These are phyloP conservation scores for Inga leiocalycina DNA, from an alignment of 306 rosid genomes.

Conservation along the genomic window DNA sequence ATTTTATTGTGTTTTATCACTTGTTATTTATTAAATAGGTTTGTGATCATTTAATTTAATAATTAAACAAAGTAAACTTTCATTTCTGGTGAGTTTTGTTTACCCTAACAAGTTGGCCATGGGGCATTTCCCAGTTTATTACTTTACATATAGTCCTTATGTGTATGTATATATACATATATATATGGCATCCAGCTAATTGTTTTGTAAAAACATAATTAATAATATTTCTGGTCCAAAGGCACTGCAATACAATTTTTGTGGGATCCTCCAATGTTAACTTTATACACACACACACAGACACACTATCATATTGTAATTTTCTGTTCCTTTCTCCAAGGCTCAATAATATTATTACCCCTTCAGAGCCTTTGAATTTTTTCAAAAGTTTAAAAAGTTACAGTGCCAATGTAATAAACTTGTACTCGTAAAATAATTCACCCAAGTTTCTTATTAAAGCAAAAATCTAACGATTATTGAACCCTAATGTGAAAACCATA, in stretches of 20 bases:
- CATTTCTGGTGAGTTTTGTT: background rate
- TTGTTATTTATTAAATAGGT: background rate
- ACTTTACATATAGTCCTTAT: background rate
- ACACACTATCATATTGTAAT: background rate
- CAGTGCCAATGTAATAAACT: background rate
- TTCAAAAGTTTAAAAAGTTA: background rate
- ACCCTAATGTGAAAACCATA: background rate
- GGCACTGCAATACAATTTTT: background rate
- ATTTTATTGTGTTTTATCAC: background rate
- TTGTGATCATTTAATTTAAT: background rate
- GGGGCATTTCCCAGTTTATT: background rate
- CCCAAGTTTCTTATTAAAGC: background rate
- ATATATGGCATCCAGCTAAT: background rate
- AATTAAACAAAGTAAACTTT: background rate
- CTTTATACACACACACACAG: background rate
- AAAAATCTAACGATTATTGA: background rate
- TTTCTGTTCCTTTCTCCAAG: constrained; percentile 1
- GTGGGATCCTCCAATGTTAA: constrained; percentile 13
- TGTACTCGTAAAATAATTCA: background rate
- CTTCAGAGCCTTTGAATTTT: background rate
- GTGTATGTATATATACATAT: background rate
- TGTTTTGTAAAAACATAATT: background rate
- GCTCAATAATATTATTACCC: background rate
- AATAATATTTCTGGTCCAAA: background rate
- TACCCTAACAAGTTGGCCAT: background rate